Evolutionary conservation across 176 grass and related monocot genomes (phyloP).

Genomic region (Cenchrus fungigraminus): DNA sequence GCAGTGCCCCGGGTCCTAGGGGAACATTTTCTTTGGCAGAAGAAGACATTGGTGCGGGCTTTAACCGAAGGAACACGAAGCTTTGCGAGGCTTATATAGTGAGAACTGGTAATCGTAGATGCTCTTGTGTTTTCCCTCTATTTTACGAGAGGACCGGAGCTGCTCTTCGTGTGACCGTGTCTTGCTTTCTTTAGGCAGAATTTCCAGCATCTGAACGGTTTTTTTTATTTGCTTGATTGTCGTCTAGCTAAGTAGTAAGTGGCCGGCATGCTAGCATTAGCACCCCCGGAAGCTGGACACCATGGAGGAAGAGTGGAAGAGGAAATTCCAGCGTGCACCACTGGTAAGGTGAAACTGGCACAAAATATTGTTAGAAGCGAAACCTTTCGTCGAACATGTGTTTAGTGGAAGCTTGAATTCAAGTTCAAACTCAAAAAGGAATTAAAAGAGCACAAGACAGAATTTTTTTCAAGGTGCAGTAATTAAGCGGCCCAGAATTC

Average conservation of each 20-base stretch:
- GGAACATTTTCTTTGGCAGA: neutral
- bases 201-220: neutral
- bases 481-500: too few species aligned
- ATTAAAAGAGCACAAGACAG: too few species aligned
- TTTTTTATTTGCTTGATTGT: constrained; percentile 5
- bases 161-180: constrained; percentile 18
- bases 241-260: constrained; percentile 17
- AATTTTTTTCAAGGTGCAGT: too few species aligned
- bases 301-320: neutral
- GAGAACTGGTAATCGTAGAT: neutral
- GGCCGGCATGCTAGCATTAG: constrained; percentile 14
- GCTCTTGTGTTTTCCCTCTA: neutral
- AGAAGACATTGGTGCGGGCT: constrained; percentile 27
- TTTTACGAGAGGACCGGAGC: neutral
- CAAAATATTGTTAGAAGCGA: too few species aligned
- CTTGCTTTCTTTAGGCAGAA: constrained; percentile 7
- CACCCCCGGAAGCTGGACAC: neutral
- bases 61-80: neutral
- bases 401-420: neutral
- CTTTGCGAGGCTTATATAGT: constrained; percentile 28
- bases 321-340: too few species aligned
- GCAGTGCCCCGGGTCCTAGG: neutral
- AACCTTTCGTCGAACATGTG: too few species aligned
- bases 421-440: neutral
- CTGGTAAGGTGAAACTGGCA: too few species aligned